A percentile compares a stretch with the other conserved stretches of the same genome.
phyloP scores from a whole-genome alignment of 805 yeast genomes.

The Nakazawaea populi region DNA sequence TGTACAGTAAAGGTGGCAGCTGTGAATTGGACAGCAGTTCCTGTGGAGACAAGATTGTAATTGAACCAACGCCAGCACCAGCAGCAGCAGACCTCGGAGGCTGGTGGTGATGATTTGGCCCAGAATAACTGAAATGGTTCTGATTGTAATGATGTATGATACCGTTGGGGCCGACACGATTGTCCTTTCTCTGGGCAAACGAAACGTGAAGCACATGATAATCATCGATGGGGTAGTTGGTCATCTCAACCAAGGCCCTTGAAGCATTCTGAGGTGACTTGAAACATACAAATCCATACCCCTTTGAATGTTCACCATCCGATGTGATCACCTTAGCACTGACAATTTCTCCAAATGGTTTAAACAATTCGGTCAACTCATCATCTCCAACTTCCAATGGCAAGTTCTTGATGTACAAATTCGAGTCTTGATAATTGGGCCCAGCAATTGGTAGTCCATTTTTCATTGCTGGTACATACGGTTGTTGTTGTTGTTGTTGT shows the following conservation, averaged over 20 bases:
- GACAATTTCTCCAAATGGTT: slow-evolving; percentile 42
- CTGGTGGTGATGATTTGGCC: background rate
- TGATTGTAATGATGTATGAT: slow-evolving; percentile 28
- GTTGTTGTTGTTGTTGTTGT: slow-evolving; percentile 4
- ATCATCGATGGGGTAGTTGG: slow-evolving; percentile 40
- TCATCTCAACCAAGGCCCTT: slow-evolving; percentile 61
- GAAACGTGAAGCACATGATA: slow-evolving; percentile 60
- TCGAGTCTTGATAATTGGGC: slow-evolving; percentile 58
- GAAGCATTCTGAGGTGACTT: slow-evolving; percentile 61
- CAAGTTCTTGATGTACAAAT: slow-evolving; percentile 64
- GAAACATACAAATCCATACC: slow-evolving; percentile 80
- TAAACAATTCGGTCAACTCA: slow-evolving; percentile 38
- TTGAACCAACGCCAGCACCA: background rate
- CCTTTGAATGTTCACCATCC: slow-evolving; percentile 49
- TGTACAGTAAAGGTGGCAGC: background rate
- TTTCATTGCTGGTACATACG: slow-evolving; percentile 7
- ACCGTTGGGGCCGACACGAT: slow-evolving; percentile 31
- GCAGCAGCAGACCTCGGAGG: too few species aligned
- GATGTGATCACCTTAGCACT: slow-evolving; percentile 53
- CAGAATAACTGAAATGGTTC: slow-evolving; percentile 19
- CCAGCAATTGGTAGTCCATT: slow-evolving; percentile 32
- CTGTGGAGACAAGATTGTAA: background rate
- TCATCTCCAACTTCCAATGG: slow-evolving; percentile 51
- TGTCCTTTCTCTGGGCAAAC: slow-evolving; percentile 71
- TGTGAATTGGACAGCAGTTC: background rate